Evolutionary conservation across 2,329 filamentous ascomycete species (phyloP), one percentile per base, ranked within the genome.

Genomic region (Pseudopyricularia cyperi): DNA sequence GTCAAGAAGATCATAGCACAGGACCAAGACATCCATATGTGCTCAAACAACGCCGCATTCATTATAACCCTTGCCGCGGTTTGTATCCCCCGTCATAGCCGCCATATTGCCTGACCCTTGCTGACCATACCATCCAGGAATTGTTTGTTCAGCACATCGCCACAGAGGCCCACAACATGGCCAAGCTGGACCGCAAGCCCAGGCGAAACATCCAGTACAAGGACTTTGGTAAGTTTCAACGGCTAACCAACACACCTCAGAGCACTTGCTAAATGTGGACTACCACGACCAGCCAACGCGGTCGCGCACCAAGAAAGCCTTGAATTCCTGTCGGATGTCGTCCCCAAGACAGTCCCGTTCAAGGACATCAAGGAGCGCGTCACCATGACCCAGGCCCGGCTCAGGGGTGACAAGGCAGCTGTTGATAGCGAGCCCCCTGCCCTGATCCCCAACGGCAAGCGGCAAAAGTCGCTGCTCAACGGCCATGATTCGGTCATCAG

Each of bases 121-220:
- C 39, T 44, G n/a, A 24, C 7, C 4, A 3, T n/a, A 8, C 17
- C n/a, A 11, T 30, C 17, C 53, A 90, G 85, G 93, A 98, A 70
- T 83, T 95, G 77, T 97, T 98, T 71, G 84, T 98, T 58, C 89
- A 95, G 66, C 86, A 97, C 66, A 79, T 98, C 26, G 83, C 90
- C 19, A 79, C 85, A 56, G 87, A 94, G 65, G 84, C 85, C 26
- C 83, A 95, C 65, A 90, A 87, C 61, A 87, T 95, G 61, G 86
- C 90, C 60, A 94, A 93, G 63, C 79, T 89, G 1, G 93, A 97
- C 68, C 80, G 85, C 60, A 97, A 97, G 66, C 91, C 91, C 6
- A 79, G 93, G 53, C 82, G 90, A 55, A 96, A 94, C 62, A 85
- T 98, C 56, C 93, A 97, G 66, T 98, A 98, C 72, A 88, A 88